A percentile compares a stretch with the other conserved stretches of the same genome.
phyloP scores from a whole-genome alignment of 2,329 filamentous ascomycete species.

The Drechslerella stenobrocha region DNA sequence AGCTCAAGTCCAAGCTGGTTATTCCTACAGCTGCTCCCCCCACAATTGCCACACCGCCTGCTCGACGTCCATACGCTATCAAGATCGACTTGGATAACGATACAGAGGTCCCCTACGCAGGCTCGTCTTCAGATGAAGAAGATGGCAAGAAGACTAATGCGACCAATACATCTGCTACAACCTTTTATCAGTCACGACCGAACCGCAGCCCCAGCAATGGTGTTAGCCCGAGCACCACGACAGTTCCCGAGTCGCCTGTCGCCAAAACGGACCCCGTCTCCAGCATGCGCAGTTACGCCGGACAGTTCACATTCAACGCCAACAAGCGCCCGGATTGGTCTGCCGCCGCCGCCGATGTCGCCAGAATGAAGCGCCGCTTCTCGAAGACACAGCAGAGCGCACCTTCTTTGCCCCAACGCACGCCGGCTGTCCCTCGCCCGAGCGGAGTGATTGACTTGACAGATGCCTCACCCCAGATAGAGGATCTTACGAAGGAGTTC shows the following conservation, averaged over 20 bases:
- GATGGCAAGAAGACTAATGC: conserved; percentile 9
- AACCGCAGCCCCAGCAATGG: conserved; percentile 17
- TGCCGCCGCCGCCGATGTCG: conserved; percentile 24
- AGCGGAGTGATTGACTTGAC: conserved; percentile 38
- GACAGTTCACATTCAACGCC: conserved; percentile 33
- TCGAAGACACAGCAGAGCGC: conserved; percentile 13
- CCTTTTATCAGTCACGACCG: conserved; percentile 42
- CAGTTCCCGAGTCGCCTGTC: conserved; percentile 38
- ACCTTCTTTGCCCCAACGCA: conserved; percentile 13
- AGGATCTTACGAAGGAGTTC: conserved; percentile 25
- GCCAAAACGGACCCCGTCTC: conserved; percentile 18
- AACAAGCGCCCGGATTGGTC: conserved; percentile 27
- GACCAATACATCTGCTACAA: conserved; percentile 30
- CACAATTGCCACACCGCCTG: conserved; percentile 19
- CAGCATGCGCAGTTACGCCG: conserved; percentile 37
- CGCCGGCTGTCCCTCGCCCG: conserved; percentile 10
- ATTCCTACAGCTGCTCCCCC: conserved; percentile 12
- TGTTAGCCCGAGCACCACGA: conserved; percentile 5
- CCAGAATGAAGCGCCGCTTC: conserved; percentile 18
- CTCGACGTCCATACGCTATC: conserved; percentile 26
- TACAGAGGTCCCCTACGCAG: conserved; percentile 24
- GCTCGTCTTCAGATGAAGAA: conserved; percentile 28
- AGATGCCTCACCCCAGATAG: conserved; percentile 18
- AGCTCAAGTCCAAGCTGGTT: conserved; percentile 51
- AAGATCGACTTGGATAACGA: conserved; percentile 31